phyloP scores from a whole-genome alignment of 495 filamentous ascomycete species.

The Cetradonia linearis region DNA sequence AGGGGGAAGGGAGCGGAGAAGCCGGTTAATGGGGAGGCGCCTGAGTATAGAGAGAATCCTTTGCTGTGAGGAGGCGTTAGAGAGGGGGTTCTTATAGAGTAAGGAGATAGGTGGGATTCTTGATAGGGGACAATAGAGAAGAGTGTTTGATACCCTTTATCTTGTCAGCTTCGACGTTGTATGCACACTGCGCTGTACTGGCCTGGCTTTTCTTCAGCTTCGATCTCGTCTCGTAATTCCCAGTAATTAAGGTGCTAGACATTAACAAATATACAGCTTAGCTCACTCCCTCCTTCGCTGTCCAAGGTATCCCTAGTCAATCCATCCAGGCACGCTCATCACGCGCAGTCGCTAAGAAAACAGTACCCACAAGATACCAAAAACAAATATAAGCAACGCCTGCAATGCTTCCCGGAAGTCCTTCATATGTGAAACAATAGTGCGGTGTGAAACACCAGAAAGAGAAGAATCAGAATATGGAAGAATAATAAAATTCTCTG shows the following conservation, averaged over 20 bases:
- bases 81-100: neutral
- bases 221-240: neutral
- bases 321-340: neutral
- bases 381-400: slow-evolving; percentile 3
- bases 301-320: neutral
- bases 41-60: slow-evolving; percentile 56
- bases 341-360: neutral
- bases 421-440: neutral
- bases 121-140: neutral
- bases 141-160: neutral
- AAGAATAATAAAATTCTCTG: neutral
- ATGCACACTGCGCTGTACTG: neutral
- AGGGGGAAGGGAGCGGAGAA: slow-evolving; percentile 29
- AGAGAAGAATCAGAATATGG: neutral
- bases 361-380: slow-evolving; percentile 1
- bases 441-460: neutral
- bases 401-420: neutral
- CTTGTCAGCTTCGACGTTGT: neutral
- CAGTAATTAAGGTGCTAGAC: neutral
- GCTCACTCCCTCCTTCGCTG: neutral
- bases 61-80: slow-evolving; percentile 42
- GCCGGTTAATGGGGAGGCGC: slow-evolving; percentile 32
- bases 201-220: neutral
- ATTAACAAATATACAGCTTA: slow-evolving; percentile 7
- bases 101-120: neutral